phyloP scores from a whole-genome alignment of 306 rosid genomes.

The Cyamopsis tetragonoloba region DNA sequence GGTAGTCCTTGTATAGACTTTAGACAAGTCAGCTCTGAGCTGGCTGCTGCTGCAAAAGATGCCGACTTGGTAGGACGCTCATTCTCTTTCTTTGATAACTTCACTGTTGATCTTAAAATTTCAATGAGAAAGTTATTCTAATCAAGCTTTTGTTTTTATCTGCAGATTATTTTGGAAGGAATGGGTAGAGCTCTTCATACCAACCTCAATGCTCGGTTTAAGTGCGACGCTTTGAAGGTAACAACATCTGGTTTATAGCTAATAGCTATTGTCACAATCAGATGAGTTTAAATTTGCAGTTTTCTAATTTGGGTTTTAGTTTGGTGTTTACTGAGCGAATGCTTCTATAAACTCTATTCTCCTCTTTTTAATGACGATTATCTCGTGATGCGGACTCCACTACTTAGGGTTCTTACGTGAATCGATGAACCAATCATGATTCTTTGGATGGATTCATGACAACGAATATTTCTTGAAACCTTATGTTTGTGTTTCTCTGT shows the following conservation, averaged over 20 bases:
- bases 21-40: slow-evolving; percentile 97
- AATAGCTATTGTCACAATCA: not conserved
- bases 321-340: not conserved
- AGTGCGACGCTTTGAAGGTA: slow-evolving; percentile 92
- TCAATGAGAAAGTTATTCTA: slow-evolving; percentile 8
- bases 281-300: not conserved
- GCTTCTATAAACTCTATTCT: not conserved
- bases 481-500: not conserved
- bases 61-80: slow-evolving; percentile 76
- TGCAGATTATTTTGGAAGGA: slow-evolving; percentile 96
- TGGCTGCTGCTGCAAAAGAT: slow-evolving; percentile 91
- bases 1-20: slow-evolving; percentile 98
- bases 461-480: too few relatives aligned
- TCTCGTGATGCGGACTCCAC: not conserved
- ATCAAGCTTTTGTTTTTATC: slow-evolving; percentile 5
- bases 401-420: not conserved
- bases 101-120: not conserved
- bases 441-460: not conserved
- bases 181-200: slow-evolving; percentile 97
- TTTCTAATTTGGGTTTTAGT: not conserved
- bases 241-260: slow-evolving; percentile 17
- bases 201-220: slow-evolving; percentile 81
- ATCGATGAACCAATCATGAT: not conserved
- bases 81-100: slow-evolving; percentile 1
- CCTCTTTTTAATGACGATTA: not conserved